A percentile compares a stretch with the other conserved stretches of the same genome.
These are phyloP conservation scores for Diaporthe humulicola DNA, from an alignment of 2,329 filamentous ascomycete genomes.

Conservation along the genomic window DNA sequence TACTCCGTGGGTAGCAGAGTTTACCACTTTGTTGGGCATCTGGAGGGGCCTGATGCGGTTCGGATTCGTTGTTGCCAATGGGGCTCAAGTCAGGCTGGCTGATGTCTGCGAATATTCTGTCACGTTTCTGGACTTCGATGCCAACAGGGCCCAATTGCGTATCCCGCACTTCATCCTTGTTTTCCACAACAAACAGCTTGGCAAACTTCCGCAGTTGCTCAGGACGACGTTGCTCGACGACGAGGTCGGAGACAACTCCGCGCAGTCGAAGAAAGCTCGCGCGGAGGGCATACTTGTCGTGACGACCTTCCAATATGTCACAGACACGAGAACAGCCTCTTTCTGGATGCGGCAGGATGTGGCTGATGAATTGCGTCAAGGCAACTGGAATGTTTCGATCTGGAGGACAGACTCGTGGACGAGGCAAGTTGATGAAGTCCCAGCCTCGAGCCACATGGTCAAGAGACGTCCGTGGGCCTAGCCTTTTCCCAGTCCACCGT, in stretches of 20 bases:
- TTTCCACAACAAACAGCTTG: not conserved
- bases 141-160: not conserved
- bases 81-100: not conserved
- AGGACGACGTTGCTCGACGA: not conserved
- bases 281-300: constrained; percentile 33
- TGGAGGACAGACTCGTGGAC: constrained; percentile 34
- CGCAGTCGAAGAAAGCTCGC: not conserved
- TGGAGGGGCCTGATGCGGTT: constrained; percentile 9
- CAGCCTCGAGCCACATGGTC: not conserved
- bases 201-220: not conserved
- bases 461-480: not conserved
- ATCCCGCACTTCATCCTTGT: constrained; percentile 11
- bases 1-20: not conserved
- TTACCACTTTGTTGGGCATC: not conserved
- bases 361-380: constrained; percentile 28
- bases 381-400: constrained; percentile 32
- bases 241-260: not conserved
- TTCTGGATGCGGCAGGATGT: constrained; percentile 40
- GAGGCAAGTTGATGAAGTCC: constrained; percentile 16
- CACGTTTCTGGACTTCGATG: not conserved
- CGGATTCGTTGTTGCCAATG: constrained; percentile 1
- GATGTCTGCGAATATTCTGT: constrained; percentile 1
- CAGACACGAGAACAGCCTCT: constrained; percentile 28
- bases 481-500: too few species aligned
- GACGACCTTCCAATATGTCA: constrained; percentile 36